Evolutionary conservation across 805 yeast species (phyloP).

Genomic region (Ascoidea asiatica): DNA sequence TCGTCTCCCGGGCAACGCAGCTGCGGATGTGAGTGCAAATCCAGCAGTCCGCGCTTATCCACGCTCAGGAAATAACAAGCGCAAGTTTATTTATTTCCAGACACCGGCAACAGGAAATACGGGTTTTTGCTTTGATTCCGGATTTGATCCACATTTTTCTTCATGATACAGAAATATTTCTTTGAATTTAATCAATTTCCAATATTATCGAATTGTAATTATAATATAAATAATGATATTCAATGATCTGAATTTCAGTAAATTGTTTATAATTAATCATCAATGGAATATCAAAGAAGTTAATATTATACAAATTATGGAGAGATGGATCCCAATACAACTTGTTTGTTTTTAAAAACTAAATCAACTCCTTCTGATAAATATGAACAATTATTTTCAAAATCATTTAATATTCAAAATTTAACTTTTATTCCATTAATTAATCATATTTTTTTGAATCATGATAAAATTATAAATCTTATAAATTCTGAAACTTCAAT

Average conservation of each 20-base stretch:
- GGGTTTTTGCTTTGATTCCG: background rate
- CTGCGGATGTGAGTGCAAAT: background rate
- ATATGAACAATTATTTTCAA: background rate
- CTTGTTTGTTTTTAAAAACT: background rate
- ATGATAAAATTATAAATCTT: slow-evolving; percentile 1
- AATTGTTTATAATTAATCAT: no score
- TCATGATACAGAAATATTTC: background rate
- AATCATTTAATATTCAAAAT: background rate
- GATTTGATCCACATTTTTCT: background rate
- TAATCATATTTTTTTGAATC: background rate
- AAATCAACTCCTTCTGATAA: background rate
- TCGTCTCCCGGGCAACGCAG: background rate
- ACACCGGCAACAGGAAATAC: no score
- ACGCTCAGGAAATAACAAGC: no score
- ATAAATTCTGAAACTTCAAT: slow-evolving; percentile 10
- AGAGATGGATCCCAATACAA: no score
- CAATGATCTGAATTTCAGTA: no score
- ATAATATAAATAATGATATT: no score
- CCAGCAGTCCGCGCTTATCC: background rate
- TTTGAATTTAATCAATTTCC: no score
- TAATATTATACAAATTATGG: no score
- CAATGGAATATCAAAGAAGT: no score
- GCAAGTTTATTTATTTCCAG: no score
- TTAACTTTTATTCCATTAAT: background rate
- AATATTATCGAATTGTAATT: no score